These are phyloP conservation scores for Fusarium incarnatum DNA, from an alignment of 2,329 filamentous ascomycete genomes.

Conservation along the genomic window DNA sequence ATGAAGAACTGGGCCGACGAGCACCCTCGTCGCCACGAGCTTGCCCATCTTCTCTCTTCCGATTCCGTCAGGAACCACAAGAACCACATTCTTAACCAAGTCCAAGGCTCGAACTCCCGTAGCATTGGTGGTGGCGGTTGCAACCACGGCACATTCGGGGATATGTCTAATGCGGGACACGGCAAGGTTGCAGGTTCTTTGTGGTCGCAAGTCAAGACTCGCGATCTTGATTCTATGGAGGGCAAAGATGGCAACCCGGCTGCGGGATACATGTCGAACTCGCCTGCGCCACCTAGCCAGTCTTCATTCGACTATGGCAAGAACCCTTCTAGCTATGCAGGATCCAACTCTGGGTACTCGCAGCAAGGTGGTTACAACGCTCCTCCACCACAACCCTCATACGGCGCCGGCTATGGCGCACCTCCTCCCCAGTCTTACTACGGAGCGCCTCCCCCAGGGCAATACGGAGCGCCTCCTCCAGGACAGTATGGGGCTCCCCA, in stretches of 20 bases:
- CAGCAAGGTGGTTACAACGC: conserved; percentile 44
- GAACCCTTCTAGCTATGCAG: conserved; percentile 48
- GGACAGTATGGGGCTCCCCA: conserved; percentile 48
- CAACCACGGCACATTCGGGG: conserved; percentile 58
- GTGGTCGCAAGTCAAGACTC: conserved; percentile 70
- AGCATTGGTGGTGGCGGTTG: conserved; percentile 49
- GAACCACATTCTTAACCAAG: conserved; percentile 73
- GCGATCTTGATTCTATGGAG: conserved; percentile 68
- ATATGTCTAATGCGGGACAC: conserved; percentile 61
- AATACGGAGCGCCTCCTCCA: conserved; percentile 47
- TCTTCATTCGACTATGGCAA: conserved; percentile 58
- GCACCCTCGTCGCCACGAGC: conserved; percentile 71
- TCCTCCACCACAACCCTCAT: conserved; percentile 51
- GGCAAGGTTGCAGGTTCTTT: conserved; percentile 70
- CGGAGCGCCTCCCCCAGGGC: conserved; percentile 45
- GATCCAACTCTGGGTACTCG: conserved; percentile 39
- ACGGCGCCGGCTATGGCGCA: conserved; percentile 49
- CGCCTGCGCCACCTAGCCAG: conserved; percentile 52
- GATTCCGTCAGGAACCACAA: conserved; percentile 84
- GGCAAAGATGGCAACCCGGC: conserved; percentile 58
- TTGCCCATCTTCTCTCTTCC: conserved; percentile 82
- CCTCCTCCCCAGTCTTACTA: conserved; percentile 47
- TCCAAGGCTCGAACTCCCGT: conserved; percentile 29
- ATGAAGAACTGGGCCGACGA: conserved; percentile 84
- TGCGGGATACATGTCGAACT: conserved; percentile 54